phyloP scores from a whole-genome alignment of 2,329 filamentous ascomycete species.

The Scytalidium lignicola region DNA sequence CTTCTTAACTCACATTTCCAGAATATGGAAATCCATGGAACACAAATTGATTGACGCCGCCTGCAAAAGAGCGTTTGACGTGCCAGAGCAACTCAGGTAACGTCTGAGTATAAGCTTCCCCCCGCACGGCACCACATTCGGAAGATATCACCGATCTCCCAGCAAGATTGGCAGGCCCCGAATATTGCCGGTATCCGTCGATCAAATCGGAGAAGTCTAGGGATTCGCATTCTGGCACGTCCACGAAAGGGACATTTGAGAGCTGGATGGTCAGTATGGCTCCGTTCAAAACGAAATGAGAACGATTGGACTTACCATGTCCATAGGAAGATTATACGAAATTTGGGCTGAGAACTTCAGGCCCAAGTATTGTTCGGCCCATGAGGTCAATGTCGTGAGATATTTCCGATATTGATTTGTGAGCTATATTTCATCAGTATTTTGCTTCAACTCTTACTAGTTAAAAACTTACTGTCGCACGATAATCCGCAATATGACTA shows the following conservation, averaged over 20 bases:
- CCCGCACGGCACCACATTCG: slow-evolving; percentile 28
- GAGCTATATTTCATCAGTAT: not conserved
- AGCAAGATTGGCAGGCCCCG: slow-evolving; percentile 31
- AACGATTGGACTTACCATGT: slow-evolving; percentile 27
- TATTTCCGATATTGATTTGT: slow-evolving; percentile 19
- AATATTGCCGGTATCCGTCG: slow-evolving; percentile 34
- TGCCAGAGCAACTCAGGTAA: slow-evolving; percentile 27
- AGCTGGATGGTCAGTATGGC: not conserved
- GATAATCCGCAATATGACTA: slow-evolving; percentile 10
- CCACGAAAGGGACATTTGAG: slow-evolving; percentile 28
- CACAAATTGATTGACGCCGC: slow-evolving; percentile 37
- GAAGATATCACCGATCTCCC: slow-evolving; percentile 32
- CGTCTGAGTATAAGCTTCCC: slow-evolving; percentile 18
- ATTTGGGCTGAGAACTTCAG: slow-evolving; percentile 34
- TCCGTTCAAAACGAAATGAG: slow-evolving; percentile 2
- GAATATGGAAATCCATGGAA: slow-evolving; percentile 38
- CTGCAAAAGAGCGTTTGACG: slow-evolving; percentile 33
- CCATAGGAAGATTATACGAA: slow-evolving; percentile 36
- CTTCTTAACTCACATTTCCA: slow-evolving; percentile 17
- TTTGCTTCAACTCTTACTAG: not conserved
- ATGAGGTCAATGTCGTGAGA: slow-evolving; percentile 24
- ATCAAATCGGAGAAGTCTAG: slow-evolving; percentile 31
- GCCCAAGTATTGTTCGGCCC: slow-evolving; percentile 26
- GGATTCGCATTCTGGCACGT: slow-evolving; percentile 36
- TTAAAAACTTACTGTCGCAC: not conserved